Evolutionary conservation across 2,329 filamentous ascomycete genomes (phyloP).

Genomic region (Aspergillus felis): DNA sequence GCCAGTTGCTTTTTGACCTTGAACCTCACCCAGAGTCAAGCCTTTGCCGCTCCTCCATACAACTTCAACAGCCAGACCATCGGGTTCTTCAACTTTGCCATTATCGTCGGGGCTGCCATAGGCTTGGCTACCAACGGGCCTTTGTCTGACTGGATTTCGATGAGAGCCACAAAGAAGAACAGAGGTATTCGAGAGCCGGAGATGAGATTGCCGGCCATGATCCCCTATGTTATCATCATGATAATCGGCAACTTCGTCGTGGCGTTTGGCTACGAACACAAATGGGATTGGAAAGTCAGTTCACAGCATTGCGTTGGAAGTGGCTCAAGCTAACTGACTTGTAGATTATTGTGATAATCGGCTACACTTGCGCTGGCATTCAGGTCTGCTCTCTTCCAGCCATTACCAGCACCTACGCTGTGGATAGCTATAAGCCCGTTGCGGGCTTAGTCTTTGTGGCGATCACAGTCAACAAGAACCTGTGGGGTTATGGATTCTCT

Average conservation of each 20-base stretch:
- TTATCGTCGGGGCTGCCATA: constrained; percentile 52
- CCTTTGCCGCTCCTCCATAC: constrained; percentile 54
- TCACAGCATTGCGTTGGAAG: not conserved
- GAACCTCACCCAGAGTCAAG: constrained; percentile 58
- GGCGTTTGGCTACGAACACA: constrained; percentile 50
- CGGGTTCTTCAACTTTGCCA: constrained; percentile 56
- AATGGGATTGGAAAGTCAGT: constrained; percentile 52
- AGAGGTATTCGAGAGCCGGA: constrained; percentile 55
- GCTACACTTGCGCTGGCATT: constrained; percentile 54
- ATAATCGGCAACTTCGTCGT: constrained; percentile 57
- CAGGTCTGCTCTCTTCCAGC: constrained; percentile 59
- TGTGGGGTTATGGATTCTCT: constrained; percentile 59
- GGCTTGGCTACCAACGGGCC: constrained; percentile 54
- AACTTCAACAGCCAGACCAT: constrained; percentile 49
- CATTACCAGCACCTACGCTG: constrained; percentile 56
- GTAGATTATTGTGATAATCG: constrained; percentile 52
- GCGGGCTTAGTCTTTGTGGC: constrained; percentile 57
- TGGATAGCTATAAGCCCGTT: constrained; percentile 63
- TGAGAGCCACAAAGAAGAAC: constrained; percentile 51
- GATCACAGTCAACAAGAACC: constrained; percentile 62
- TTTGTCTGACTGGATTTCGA: constrained; percentile 55
- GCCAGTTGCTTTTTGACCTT: constrained; percentile 56
- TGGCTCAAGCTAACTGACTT: not conserved
- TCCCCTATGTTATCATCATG: constrained; percentile 56
- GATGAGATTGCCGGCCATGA: constrained; percentile 55